phyloP scores from a whole-genome alignment of 2,329 filamentous ascomycete species.

The Pseudogymnoascus sp. region DNA sequence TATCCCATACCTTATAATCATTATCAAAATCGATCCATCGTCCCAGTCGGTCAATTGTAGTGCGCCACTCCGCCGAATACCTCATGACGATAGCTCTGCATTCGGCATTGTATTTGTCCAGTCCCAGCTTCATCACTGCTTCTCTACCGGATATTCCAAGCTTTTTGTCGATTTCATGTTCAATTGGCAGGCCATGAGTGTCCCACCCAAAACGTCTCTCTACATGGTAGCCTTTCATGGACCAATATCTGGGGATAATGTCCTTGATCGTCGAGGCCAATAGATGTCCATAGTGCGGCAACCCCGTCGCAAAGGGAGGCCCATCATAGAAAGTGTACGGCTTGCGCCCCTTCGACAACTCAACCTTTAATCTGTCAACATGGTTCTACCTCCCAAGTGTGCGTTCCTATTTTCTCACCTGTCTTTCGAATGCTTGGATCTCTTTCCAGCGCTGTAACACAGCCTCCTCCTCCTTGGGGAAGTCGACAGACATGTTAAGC shows the following conservation, averaged over 20 bases:
- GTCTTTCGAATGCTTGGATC: conserved; percentile 81
- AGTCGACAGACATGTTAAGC: conserved; percentile 70
- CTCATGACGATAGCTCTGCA: conserved; percentile 91
- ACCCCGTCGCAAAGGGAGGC: conserved; percentile 66
- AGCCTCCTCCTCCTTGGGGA: conserved; percentile 82
- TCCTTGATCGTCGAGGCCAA: conserved; percentile 92
- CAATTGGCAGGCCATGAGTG: conserved; percentile 82
- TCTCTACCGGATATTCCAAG: conserved; percentile 80
- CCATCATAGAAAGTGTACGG: conserved; percentile 95
- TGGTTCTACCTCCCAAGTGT: neutral
- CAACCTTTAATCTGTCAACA: conserved; percentile 38
- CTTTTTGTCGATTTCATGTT: conserved; percentile 97
- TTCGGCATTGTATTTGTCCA: conserved; percentile 84
- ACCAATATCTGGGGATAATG: conserved; percentile 93
- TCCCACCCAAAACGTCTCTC: conserved; percentile 94
- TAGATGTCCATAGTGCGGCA: conserved; percentile 59
- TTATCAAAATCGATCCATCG: conserved; percentile 98
- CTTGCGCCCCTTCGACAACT: conserved; percentile 72
- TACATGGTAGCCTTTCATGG: conserved; percentile 91
- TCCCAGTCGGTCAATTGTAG: conserved; percentile 78
- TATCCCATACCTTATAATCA: conserved; percentile 68
- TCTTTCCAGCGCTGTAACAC: conserved; percentile 82
- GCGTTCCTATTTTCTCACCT: conserved; percentile 40
- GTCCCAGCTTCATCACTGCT: conserved; percentile 76
- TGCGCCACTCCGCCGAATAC: conserved; percentile 77